These are phyloP conservation scores for Leptographium wingfieldii DNA, from an alignment of 2,329 filamentous ascomycete genomes.

Conservation along the genomic window DNA sequence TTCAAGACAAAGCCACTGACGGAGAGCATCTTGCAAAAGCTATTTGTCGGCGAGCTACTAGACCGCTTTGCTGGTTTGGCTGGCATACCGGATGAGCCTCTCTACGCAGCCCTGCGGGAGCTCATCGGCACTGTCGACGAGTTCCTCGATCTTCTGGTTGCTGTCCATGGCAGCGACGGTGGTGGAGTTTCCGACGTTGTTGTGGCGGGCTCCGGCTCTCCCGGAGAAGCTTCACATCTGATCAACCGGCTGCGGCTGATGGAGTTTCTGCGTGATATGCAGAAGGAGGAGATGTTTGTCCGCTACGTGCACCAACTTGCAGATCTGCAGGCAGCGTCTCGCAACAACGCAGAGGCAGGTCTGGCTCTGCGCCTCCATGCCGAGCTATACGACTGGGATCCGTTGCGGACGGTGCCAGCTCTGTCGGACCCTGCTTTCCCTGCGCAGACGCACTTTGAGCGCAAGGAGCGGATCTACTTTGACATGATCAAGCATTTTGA, in stretches of 20 bases:
- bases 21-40: conserved; percentile 81
- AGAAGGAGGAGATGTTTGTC: conserved; percentile 93
- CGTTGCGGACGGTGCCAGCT: conserved; percentile 50
- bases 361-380: conserved; percentile 82
- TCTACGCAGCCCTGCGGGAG: conserved; percentile 64
- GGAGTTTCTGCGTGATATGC: conserved; percentile 94
- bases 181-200: conserved; percentile 16
- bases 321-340: conserved; percentile 57
- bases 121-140: conserved; percentile 80
- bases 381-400: conserved; percentile 86
- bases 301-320: conserved; percentile 91
- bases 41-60: conserved; percentile 78
- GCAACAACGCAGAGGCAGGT: conserved; percentile 78
- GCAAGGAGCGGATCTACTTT: conserved; percentile 86
- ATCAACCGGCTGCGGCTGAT: conserved; percentile 84
- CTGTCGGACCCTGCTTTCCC: conserved; percentile 66
- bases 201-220: neutral
- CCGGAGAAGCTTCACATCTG: conserved; percentile 64
- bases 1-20: conserved; percentile 84
- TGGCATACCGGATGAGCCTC: conserved; percentile 52
- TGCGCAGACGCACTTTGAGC: conserved; percentile 76
- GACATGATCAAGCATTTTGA: conserved; percentile 92
- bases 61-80: conserved; percentile 65
- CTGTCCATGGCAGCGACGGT: conserved; percentile 67
- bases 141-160: conserved; percentile 79